Percentiles rank a stretch among this genome's conserved stretches.
Evolutionary conservation across 1,284 basidiomycete genomes (phyloP).

Genomic region (Malassezia sp.): DNA sequence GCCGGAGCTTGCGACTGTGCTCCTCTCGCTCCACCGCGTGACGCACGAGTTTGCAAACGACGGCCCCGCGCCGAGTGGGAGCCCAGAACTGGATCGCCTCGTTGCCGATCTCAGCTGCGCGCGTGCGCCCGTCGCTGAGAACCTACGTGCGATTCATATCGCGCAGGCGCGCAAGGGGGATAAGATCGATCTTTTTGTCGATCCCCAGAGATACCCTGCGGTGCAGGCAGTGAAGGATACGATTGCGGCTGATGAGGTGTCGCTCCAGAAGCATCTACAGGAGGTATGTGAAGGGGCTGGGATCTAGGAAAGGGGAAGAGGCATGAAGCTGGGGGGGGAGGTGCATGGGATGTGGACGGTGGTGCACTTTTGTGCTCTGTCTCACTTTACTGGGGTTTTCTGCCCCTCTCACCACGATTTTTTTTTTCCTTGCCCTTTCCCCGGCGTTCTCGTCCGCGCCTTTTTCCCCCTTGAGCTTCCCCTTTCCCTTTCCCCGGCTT

Average conservation of each 20-base stretch:
- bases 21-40: constrained; percentile 65
- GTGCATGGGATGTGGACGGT: too few species aligned
- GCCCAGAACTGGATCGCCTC: constrained; percentile 59
- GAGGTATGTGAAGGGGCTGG: too few species aligned
- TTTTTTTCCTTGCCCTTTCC: too few species aligned
- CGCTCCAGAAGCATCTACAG: constrained; percentile 65
- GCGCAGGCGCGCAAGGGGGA: constrained; percentile 60
- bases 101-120: constrained; percentile 61
- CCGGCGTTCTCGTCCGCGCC: too few species aligned
- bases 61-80: constrained; percentile 52
- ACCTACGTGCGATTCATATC: constrained; percentile 58
- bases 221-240: constrained; percentile 54
- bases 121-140: constrained; percentile 52
- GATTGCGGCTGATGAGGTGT: constrained; percentile 58
- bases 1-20: constrained; percentile 65
- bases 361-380: too few species aligned
- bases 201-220: constrained; percentile 60
- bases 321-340: too few species aligned
- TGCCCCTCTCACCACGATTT: too few species aligned
- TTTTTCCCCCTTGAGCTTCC: too few species aligned
- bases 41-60: constrained; percentile 56
- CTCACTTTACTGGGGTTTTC: too few species aligned
- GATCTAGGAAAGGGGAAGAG: too few species aligned
- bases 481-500: too few species aligned
- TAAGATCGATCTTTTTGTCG: constrained; percentile 64